Percentiles rank a stretch among this genome's conserved stretches.
Evolutionary conservation across 345 rosid species (phyloP).

Genomic region (Orychophragmus violaceus): DNA sequence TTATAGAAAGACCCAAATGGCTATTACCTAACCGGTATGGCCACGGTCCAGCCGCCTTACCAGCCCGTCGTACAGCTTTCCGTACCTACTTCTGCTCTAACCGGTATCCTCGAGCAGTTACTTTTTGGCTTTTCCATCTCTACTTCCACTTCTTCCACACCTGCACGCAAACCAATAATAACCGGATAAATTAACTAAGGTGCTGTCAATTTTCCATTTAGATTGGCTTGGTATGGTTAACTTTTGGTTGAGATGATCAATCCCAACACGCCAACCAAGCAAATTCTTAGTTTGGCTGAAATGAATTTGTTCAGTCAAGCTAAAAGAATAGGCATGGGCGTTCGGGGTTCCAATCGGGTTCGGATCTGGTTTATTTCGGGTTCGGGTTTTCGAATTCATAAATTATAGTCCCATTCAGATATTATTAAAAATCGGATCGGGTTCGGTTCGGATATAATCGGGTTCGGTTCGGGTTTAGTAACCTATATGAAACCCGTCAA

Average conservation of each 20-base stretch:
- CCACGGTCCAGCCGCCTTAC: conserved; percentile 92
- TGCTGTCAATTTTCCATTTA: not conserved
- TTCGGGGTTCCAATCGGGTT: too few relatives aligned
- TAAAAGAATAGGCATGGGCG: too few relatives aligned
- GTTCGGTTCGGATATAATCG: too few relatives aligned
- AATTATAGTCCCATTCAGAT: too few relatives aligned
- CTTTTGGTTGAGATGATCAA: not conserved
- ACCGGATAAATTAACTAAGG: not conserved
- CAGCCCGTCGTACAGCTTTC: conserved; percentile 60
- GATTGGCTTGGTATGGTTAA: not conserved
- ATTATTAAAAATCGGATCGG: too few relatives aligned
- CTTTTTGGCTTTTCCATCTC: conserved; percentile 82
- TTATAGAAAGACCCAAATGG: conserved; percentile 78
- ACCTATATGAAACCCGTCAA: too few relatives aligned
- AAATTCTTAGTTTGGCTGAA: not conserved
- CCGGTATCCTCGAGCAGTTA: conserved; percentile 54
- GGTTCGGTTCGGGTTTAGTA: too few relatives aligned
- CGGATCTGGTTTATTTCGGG: too few relatives aligned
- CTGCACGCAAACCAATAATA: conserved; percentile 20
- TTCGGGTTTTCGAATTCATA: too few relatives aligned
- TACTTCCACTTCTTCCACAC: conserved; percentile 81
- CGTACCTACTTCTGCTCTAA: conserved; percentile 66
- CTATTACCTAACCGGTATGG: conserved; percentile 68
- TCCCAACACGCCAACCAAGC: not conserved
- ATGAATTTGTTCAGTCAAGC: not conserved